phyloP scores from a whole-genome alignment of 2,329 filamentous ascomycete genomes.

The Metarhizium rileyi region DNA sequence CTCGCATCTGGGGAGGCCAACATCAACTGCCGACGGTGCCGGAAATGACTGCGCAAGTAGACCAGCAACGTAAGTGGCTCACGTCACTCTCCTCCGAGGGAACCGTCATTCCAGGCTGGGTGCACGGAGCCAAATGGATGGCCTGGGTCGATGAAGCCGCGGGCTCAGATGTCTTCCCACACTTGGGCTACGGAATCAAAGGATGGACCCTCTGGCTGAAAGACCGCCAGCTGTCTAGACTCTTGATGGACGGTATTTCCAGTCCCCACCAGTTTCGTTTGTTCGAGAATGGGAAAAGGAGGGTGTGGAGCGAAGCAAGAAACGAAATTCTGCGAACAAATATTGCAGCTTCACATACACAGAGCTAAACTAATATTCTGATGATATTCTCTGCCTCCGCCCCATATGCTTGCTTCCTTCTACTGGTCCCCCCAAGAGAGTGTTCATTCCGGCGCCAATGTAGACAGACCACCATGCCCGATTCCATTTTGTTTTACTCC shows the following conservation, averaged over 20 bases:
- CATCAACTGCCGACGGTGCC: slow-evolving; percentile 23
- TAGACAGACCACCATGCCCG: background rate
- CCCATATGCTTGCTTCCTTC: background rate
- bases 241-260: slow-evolving; percentile 29
- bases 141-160: slow-evolving; percentile 31
- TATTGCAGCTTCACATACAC: background rate
- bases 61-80: slow-evolving; percentile 24
- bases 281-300: slow-evolving; percentile 29
- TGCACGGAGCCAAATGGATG: slow-evolving; percentile 25
- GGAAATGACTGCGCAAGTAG: slow-evolving; percentile 27
- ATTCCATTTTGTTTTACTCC: background rate
- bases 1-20: slow-evolving; percentile 32
- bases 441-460: too few species aligned
- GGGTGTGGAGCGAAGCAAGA: slow-evolving; percentile 29
- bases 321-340: slow-evolving; percentile 18
- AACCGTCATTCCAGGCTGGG: slow-evolving; percentile 16
- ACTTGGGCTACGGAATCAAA: slow-evolving; percentile 29
- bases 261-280: slow-evolving; percentile 31
- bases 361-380: background rate
- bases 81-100: slow-evolving; percentile 18
- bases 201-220: slow-evolving; percentile 32
- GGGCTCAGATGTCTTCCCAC: slow-evolving; percentile 28
- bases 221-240: slow-evolving; percentile 26
- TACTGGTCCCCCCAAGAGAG: too few species aligned
- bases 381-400: too few species aligned